Base-by-base conservation (phyloP, 805 yeast genomes). In the Wickerhamiella slavikovae region DNA sequence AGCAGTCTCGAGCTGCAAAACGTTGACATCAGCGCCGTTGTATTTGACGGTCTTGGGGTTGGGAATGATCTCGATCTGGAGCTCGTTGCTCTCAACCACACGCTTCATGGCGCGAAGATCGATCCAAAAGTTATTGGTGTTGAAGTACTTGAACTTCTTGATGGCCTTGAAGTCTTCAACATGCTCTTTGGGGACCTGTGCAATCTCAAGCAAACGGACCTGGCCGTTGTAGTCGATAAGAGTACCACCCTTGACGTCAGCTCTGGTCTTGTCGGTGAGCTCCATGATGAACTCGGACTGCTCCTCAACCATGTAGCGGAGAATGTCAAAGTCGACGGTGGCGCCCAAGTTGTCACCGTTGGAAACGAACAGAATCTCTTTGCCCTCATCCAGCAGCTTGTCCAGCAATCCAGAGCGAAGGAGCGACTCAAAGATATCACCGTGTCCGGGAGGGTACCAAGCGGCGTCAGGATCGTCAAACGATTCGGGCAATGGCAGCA, bases 371-470 rank as follows among this genome's bases (percentile, higher is more conserved):
- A 89, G 61, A 37, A 79, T 64, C 60, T 89, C 98, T 62, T 89
- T 80, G 43, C 98, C 98, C 50, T 79, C 85, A 30, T 73, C 79
- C 38, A 89, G 62, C 40, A 89, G 66, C 37, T 75, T 70, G 36
- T 89, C 96, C 41, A 89, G 65, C 49, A 85, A 89, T 36, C 98
- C 98, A 9, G 93, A 73, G 34, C 78, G 69, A 35, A 76, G 71
- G 48, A 89, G 62, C 15, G 89, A 62, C 60, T 89, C 98, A 43
- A 83, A 89, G 53, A 89, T 60, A 58, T 89, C 98, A 58, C 98
- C 98, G 55, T 89, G 98, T 31, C 98, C 98, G n/a, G 98, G 98
- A 29, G 98, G 98, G 52, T 89, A 89, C 98, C 98, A 89, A 34
- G 77, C 63, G 45, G 79, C 85, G 43, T 77, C 64, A 25, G 64